Evolutionary conservation across 2,329 filamentous ascomycete species (phyloP), one percentile per base, ranked within the genome.

Genomic region (Aspergillus proliferans): DNA sequence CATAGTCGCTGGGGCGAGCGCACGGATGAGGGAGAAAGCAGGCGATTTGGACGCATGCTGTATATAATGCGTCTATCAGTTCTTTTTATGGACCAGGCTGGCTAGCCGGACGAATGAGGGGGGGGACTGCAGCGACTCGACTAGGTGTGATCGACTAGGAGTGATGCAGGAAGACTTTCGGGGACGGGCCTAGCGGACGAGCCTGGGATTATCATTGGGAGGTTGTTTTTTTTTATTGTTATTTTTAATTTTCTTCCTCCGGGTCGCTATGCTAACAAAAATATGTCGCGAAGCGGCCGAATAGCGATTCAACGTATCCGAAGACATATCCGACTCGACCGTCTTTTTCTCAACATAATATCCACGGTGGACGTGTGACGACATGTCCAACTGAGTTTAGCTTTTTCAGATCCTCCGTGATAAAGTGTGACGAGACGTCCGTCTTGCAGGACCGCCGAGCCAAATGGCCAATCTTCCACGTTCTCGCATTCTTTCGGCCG

Each of bases 401-500:
- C 18, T 6, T 18, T 18, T 12, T 12, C 18, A 40, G 38, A 12
- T 14, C 38, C n/a, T 38, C 34, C 19, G 38, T 40, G 38, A 40
- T 22, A 22, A 38, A 22, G 26, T 58, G 57, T 58, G 57, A 58
- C 47, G 45, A 52, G 47, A 44, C 43, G 30, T 39, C 39, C 38
- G 52, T 47, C 52, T 12, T 57, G 55, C 57, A 58, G 50, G 44
- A 40, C 8, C 10, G 6, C 18, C 15, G 38, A 40, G 49, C 52
- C 55, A 54, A 54, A 50, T 33, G 39, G 41, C 44, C 41, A 47
- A 43, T 22, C 18, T 40, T 40, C 38, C 6, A 40, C 3, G 15
- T 40, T 21, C 22, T 40, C 6, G 9, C 4, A 21, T 1, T 15
- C 10, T 10, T 22, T 12, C 38, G 38, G 38, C 38, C 38, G 38